Conservation (phyloP, 2,329 filamentous ascomycete species). For the Neopestalotiopsis sp. region DNA sequence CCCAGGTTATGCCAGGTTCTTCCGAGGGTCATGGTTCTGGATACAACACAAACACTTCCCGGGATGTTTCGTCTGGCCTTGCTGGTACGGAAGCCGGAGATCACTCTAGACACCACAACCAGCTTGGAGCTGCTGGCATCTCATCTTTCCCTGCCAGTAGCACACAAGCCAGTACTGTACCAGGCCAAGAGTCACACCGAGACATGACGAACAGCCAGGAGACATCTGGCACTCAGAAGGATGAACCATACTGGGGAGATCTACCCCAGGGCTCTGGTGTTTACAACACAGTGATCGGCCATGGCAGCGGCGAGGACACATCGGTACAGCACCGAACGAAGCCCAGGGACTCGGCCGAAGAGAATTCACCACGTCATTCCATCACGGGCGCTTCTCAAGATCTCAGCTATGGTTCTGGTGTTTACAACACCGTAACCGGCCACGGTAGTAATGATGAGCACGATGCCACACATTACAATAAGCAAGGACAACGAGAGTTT, state of each 20-base stretch:
- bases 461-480: background rate
- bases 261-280: constrained; percentile 30
- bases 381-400: background rate
- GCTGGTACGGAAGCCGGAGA: background rate
- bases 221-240: constrained; percentile 21
- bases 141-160: background rate
- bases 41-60: background rate
- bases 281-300: constrained; percentile 31
- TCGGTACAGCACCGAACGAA: constrained; percentile 14
- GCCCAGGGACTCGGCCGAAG: background rate
- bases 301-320: constrained; percentile 25
- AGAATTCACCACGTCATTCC: background rate
- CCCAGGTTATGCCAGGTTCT: background rate
- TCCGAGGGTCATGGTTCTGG: background rate
- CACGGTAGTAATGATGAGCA: constrained; percentile 27
- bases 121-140: background rate
- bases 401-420: constrained; percentile 12
- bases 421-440: constrained; percentile 29
- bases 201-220: constrained; percentile 14
- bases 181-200: background rate
- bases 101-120: background rate
- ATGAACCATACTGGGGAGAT: constrained; percentile 34
- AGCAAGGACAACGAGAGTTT: background rate
- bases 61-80: background rate
- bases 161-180: background rate